Conservation (phyloP, 2,329 filamentous ascomycete species). For the Sporothrix schenckii region DNA sequence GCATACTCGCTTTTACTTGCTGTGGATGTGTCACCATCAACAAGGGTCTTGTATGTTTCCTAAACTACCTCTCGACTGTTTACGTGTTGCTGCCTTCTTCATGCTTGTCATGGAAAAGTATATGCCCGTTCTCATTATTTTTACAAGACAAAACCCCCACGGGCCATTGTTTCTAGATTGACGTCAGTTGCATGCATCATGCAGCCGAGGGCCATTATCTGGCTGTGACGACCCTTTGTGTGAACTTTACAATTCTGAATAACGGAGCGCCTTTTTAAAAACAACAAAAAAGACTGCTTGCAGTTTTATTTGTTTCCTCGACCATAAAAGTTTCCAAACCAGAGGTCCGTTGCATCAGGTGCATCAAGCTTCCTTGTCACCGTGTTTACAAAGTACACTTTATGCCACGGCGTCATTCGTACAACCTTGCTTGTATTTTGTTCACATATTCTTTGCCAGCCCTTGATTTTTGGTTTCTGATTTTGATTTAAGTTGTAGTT, state of each 20-base stretch:
- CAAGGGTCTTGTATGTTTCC: background rate
- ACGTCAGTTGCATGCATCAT: conserved; percentile 9
- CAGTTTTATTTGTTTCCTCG: background rate
- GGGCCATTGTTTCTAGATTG: background rate
- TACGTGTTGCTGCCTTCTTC: conserved; percentile 5
- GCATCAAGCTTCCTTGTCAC: background rate
- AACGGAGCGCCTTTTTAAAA: background rate
- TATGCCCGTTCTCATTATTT: background rate
- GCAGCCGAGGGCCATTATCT: background rate
- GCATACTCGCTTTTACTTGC: background rate
- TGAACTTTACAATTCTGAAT: too few species aligned
- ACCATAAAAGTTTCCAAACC: background rate
- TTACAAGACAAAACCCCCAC: background rate
- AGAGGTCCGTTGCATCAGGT: conserved; percentile 2
- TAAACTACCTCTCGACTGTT: background rate
- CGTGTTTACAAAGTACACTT: background rate
- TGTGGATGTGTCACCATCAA: background rate
- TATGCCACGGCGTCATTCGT: background rate
- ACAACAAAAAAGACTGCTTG: background rate
- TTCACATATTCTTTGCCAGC: background rate
- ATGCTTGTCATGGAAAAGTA: background rate
- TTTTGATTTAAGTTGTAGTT: background rate
- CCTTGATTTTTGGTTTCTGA: too few species aligned
- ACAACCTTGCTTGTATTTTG: background rate
- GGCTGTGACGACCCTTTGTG: background rate